phyloP scores from a whole-genome alignment of 768 basidiomycete species.

The Suillus fuscotomentosus region DNA sequence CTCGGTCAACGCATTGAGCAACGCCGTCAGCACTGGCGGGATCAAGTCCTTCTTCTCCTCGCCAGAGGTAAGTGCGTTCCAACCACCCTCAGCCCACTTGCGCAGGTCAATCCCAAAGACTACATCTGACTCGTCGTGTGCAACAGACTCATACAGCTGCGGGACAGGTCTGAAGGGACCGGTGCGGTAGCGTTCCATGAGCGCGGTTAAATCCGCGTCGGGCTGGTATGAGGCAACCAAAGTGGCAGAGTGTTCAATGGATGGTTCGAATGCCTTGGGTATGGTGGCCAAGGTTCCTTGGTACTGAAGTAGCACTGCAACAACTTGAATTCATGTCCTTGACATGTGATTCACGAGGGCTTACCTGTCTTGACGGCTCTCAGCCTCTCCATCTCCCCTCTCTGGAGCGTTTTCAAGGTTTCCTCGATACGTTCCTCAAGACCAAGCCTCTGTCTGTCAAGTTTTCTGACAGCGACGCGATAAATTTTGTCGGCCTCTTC shows the following conservation, averaged over 20 bases:
- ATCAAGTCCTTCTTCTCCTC: slow-evolving; percentile 61
- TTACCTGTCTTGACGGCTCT: slow-evolving; percentile 81
- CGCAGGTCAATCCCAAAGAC: slow-evolving; percentile 91
- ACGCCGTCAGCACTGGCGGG: slow-evolving; percentile 70
- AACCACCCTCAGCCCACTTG: slow-evolving; percentile 87
- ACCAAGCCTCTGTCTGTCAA: slow-evolving; percentile 81
- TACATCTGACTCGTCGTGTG: slow-evolving; percentile 81
- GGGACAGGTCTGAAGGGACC: slow-evolving; percentile 89
- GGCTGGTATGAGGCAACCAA: slow-evolving; percentile 85
- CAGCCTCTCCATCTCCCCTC: slow-evolving; percentile 84
- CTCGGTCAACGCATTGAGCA: slow-evolving; percentile 62
- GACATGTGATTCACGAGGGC: slow-evolving; percentile 11
- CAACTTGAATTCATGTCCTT: background rate
- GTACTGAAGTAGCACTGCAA: slow-evolving; percentile 77
- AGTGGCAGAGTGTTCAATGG: slow-evolving; percentile 68
- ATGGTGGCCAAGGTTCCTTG: slow-evolving; percentile 77
- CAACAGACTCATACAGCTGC: slow-evolving; percentile 82
- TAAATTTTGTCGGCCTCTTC: slow-evolving; percentile 80
- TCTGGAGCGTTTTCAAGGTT: slow-evolving; percentile 73
- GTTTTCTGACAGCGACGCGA: slow-evolving; percentile 73
- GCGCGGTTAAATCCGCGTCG: slow-evolving; percentile 79
- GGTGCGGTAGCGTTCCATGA: slow-evolving; percentile 91
- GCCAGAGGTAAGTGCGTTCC: slow-evolving; percentile 54
- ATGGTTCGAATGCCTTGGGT: slow-evolving; percentile 62
- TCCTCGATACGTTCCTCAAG: slow-evolving; percentile 88